A percentile compares a stretch with the other conserved stretches of the same genome.
phyloP scores from a whole-genome alignment of 495 filamentous ascomycete genomes.

The Neurospora discreta region DNA sequence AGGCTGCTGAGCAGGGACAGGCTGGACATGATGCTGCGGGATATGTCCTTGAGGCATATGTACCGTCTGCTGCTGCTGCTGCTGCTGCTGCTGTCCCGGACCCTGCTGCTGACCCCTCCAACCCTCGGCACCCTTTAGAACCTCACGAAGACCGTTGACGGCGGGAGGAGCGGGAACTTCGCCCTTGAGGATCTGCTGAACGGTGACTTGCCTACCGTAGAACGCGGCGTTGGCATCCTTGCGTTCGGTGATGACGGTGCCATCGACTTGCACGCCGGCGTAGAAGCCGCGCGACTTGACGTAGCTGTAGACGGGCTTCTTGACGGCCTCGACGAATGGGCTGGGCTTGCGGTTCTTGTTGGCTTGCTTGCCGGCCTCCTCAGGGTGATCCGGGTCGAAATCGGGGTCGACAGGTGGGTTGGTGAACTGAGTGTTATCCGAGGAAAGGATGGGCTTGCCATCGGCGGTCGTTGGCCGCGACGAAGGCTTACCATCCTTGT shows the following conservation, averaged over 20 bases:
- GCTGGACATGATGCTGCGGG: neutral
- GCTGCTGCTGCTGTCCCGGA: neutral
- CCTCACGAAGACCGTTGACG: constrained; percentile 13
- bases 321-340: constrained; percentile 18
- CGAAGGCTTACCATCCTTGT: neutral
- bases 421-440: constrained; percentile 12
- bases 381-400: neutral
- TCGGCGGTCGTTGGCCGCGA: neutral
- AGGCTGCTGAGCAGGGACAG: neutral
- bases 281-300: constrained; percentile 74
- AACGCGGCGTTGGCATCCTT: constrained; percentile 73
- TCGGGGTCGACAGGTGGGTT: constrained; percentile 1
- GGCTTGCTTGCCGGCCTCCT: neutral
- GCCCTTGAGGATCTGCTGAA: constrained; percentile 56
- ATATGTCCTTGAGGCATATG: neutral
- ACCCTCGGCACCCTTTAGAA: constrained; percentile 18
- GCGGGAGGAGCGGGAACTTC: constrained; percentile 33
- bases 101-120: constrained; percentile 13
- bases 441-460: constrained; percentile 2
- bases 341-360: constrained; percentile 13
- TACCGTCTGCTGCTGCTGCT: neutral
- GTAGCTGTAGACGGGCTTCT: constrained; percentile 62
- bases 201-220: constrained; percentile 53
- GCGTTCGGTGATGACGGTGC: constrained; percentile 65
- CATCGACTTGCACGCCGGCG: constrained; percentile 66